Base-by-base conservation (phyloP, 352 stramenopile species). In the Phytopythium delawarense region DNA sequence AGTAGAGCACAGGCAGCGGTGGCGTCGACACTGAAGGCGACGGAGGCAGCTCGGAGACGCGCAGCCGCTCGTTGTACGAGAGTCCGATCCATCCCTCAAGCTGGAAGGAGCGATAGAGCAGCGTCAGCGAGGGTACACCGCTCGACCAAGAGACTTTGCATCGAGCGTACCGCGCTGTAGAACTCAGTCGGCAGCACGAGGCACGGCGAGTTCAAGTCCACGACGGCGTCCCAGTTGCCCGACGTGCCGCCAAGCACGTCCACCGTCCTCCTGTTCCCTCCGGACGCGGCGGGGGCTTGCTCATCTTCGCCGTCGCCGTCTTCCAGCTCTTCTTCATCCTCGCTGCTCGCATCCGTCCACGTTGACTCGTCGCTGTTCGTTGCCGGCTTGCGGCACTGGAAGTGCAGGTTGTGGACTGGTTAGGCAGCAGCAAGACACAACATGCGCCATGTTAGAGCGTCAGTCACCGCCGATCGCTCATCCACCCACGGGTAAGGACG, bases 171-270 rank as follows among this genome's bases (percentile, higher is more conserved):
- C 57, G 70, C 63, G 46, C 87, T 77, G 48, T 84, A 91, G 58
- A 89, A 89, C 53, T 91, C 76, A 37, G 69, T 67, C 2, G 81
- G 79, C 0, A 91, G 76, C 21, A 72, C 66, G 20, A 91, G 71
- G 40, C 81, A 91, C 7, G 79, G 77, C 0, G 66, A 46, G 59
- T 89, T 85, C 34, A 87, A 82, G 52, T 91, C 81, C 28, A 91
- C 57, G 4, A 70, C 46, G 11, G 75, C 78, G 42, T 91, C 74
- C 81, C 81, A 91, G 53, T 76, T 81, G 39, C 71, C 72, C 34
- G 81, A 76, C 53, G 76, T 77, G 39, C 80, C 76, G 2, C 78
- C 81, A 62, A 91, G 79, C 55, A 87, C 56, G 40, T 64, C 35
- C 2, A 76, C 40, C 4, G 60, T 62, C 15, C 64, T 48, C 0